Conservation (phyloP, 2,329 filamentous ascomycete genomes). For the Cladosporium sp. region DNA sequence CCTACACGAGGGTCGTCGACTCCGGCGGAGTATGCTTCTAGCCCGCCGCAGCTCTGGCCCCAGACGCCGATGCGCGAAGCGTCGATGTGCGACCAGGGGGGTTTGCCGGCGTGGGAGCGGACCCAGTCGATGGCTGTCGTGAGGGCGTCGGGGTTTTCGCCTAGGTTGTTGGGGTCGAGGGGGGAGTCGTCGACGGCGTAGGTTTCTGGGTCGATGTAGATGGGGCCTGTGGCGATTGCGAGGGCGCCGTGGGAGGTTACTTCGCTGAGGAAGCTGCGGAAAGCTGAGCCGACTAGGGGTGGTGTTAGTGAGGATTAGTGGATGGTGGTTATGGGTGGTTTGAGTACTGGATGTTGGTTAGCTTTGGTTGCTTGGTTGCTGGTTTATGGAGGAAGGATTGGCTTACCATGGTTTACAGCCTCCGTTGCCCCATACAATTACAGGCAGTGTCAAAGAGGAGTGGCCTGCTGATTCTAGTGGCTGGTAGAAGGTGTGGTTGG, state of each 20-base stretch:
- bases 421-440: not conserved
- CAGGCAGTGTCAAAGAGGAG: not conserved
- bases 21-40: slow-evolving; percentile 3
- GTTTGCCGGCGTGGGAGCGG: not conserved
- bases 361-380: not conserved
- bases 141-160: not conserved
- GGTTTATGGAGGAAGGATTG: no score
- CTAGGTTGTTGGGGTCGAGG: not conserved
- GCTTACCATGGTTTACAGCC: slow-evolving; percentile 2
- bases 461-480: not conserved
- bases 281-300: not conserved
- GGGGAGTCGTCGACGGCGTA: not conserved
- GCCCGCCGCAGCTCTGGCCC: slow-evolving; percentile 7
- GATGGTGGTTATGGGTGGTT: not conserved
- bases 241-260: not conserved
- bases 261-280: not conserved
- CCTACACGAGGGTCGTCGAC: not conserved
- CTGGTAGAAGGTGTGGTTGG: slow-evolving; percentile 4
- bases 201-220: slow-evolving; percentile 4
- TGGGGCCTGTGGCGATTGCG: slow-evolving; percentile 1
- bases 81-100: not conserved
- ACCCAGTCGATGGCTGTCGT: slow-evolving; percentile 4
- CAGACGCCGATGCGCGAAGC: slow-evolving; percentile 2
- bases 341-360: not conserved
- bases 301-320: not conserved